Percentiles rank a stretch among this genome's conserved stretches.
These are phyloP conservation scores for Debaryomyces robertsiae DNA, from an alignment of 1,139 yeast genomes.

Conservation along the genomic window DNA sequence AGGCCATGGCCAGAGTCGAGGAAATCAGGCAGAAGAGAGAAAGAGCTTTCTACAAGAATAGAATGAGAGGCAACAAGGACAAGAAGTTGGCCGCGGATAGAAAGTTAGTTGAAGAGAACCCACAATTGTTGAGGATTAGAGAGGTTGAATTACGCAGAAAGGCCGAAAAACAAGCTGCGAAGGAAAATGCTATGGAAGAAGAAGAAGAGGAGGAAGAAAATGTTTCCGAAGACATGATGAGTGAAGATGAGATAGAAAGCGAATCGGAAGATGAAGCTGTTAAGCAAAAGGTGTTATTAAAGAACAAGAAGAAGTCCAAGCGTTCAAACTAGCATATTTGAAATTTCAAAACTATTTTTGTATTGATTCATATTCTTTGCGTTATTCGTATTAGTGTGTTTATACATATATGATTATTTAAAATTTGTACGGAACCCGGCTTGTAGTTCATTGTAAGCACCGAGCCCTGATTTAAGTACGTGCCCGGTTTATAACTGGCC, in stretches of 20 bases:
- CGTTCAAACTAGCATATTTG: conserved; percentile 14
- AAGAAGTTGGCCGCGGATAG: conserved; percentile 82
- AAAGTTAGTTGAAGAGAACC: conserved; percentile 84
- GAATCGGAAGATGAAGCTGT: conserved; percentile 40
- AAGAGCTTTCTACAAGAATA: conserved; percentile 97
- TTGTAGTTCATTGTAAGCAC: background rate
- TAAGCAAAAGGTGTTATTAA: conserved; percentile 76
- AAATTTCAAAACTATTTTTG: no score
- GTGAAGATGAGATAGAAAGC: conserved; percentile 44
- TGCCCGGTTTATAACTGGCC: conserved; percentile 25
- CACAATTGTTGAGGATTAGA: conserved; percentile 87
- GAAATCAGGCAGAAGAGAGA: conserved; percentile 96
- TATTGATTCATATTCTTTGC: conserved; percentile 3
- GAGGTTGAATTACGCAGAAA: conserved; percentile 87
- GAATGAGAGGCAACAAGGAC: conserved; percentile 98
- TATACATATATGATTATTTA: conserved; percentile 8
- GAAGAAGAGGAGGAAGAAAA: conserved; percentile 44
- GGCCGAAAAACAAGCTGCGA: conserved; percentile 70
- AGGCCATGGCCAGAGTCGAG: conserved; percentile 94
- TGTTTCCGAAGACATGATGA: conserved; percentile 38
- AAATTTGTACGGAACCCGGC: conserved; percentile 2
- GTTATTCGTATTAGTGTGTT: conserved; percentile 6
- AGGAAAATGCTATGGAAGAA: conserved; percentile 52
- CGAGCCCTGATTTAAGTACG: background rate
- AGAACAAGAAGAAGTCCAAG: conserved; percentile 60